phyloP scores from a whole-genome alignment of 306 rosid genomes.

The Canavalia ensiformis region DNA sequence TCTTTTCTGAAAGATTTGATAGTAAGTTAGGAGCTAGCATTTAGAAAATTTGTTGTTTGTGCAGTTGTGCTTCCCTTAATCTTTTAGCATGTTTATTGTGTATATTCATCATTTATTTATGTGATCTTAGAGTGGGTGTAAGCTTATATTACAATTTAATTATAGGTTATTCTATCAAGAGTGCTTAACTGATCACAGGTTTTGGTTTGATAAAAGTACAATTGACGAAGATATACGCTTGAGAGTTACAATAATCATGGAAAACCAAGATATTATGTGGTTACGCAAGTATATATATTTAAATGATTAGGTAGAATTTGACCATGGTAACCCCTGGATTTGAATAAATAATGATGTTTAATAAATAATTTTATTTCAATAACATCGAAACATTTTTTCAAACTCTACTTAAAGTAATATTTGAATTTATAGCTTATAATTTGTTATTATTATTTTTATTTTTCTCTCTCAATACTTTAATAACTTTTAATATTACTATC shows the following conservation, averaged over 20 bases:
- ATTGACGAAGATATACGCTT: neutral
- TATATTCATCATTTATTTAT: constrained; percentile 37
- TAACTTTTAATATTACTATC: too few relatives aligned
- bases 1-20: constrained; percentile 48
- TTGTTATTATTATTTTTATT: too few relatives aligned
- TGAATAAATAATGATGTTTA: too few relatives aligned
- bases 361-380: too few relatives aligned
- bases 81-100: constrained; percentile 32
- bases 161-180: constrained; percentile 40
- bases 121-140: constrained; percentile 42
- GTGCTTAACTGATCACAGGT: constrained; percentile 30
- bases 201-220: constrained; percentile 36
- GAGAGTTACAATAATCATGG: neutral
- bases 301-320: too few relatives aligned
- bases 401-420: too few relatives aligned
- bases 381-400: too few relatives aligned
- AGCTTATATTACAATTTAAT: constrained; percentile 22
- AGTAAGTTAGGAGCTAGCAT: constrained; percentile 33
- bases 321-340: too few relatives aligned
- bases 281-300: too few relatives aligned
- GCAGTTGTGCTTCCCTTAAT: constrained; percentile 41
- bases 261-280: too few relatives aligned
- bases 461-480: too few relatives aligned
- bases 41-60: constrained; percentile 46
- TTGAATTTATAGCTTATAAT: too few relatives aligned